These are phyloP conservation scores for Acanthamoeba royreba DNA, from an alignment of 208 protist species.

Conservation along the genomic window DNA sequence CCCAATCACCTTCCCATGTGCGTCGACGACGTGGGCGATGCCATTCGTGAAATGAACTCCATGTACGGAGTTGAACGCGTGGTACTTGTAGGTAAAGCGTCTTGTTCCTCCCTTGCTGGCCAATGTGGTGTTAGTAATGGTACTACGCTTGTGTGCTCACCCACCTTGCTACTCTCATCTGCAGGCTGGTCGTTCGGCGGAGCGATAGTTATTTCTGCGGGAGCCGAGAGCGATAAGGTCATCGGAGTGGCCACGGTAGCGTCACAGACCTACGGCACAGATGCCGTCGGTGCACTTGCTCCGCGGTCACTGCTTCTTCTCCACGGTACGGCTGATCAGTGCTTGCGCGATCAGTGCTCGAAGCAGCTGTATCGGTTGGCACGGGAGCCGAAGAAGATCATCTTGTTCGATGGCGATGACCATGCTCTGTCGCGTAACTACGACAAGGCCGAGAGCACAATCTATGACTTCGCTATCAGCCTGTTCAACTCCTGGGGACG, in stretches of 20 bases:
- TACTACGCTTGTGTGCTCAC: neutral
- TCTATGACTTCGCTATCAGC: neutral
- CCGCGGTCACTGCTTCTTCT: neutral
- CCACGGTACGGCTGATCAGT: neutral
- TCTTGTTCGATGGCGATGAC: neutral
- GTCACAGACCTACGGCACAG: conserved; percentile 21
- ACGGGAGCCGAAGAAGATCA: neutral
- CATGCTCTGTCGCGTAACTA: neutral
- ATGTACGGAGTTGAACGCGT: neutral
- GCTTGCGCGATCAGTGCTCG: neutral
- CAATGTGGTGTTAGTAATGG: too few species aligned
- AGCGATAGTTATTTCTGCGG: neutral
- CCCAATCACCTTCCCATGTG: neutral
- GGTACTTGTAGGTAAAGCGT: neutral
- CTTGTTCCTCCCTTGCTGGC: too few species aligned
- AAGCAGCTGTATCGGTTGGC: neutral
- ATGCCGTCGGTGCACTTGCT: neutral
- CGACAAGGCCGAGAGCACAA: neutral
- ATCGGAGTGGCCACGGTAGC: conserved; percentile 21
- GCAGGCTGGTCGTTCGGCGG: conserved; percentile 32
- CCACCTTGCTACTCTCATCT: too few species aligned
- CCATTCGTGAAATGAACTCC: neutral
- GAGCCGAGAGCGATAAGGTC: neutral
- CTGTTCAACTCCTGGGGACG: neutral
- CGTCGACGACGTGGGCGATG: neutral